Evolutionary conservation across 306 rosid species (phyloP).

Genomic region (Malus fusca): DNA sequence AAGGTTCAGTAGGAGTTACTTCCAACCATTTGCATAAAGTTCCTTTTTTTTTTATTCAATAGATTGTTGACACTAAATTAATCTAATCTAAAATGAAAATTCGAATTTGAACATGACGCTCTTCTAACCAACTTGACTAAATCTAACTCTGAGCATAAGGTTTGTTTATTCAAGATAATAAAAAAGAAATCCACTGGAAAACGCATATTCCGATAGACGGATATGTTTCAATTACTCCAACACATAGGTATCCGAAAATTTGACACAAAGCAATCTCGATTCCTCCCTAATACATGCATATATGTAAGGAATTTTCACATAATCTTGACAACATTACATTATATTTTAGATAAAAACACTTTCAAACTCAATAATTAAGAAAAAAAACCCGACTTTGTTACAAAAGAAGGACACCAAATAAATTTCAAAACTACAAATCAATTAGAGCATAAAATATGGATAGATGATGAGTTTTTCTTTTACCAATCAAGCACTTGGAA

Average conservation of each 20-base stretch:
- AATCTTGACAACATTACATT: too few species aligned
- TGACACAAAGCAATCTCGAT: neutral
- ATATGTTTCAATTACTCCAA: neutral
- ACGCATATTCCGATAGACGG: neutral
- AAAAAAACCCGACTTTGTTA: neutral
- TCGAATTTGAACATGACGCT: too few species aligned
- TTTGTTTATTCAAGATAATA: neutral
- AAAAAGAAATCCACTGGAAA: neutral
- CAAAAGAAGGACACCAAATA: neutral
- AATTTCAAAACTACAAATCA: neutral
- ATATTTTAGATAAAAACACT: too few species aligned
- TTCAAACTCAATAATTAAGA: too few species aligned
- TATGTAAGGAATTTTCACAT: too few species aligned
- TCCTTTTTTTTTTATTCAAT: neutral
- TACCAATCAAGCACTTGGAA: neutral
- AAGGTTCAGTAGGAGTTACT: conserved; percentile 1
- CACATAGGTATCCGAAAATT: neutral
- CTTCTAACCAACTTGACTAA: too few species aligned
- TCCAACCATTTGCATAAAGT: neutral
- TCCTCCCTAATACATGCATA: neutral
- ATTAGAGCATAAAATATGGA: neutral
- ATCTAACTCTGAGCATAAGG: neutral
- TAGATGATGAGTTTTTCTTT: neutral
- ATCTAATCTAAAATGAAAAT: too few species aligned
- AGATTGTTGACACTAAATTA: too few species aligned